Percentiles rank a stretch among this genome's conserved stretches.
Evolutionary conservation across 177 flowering plant genomes (phyloP).

Genomic region (Telopea speciosissima): DNA sequence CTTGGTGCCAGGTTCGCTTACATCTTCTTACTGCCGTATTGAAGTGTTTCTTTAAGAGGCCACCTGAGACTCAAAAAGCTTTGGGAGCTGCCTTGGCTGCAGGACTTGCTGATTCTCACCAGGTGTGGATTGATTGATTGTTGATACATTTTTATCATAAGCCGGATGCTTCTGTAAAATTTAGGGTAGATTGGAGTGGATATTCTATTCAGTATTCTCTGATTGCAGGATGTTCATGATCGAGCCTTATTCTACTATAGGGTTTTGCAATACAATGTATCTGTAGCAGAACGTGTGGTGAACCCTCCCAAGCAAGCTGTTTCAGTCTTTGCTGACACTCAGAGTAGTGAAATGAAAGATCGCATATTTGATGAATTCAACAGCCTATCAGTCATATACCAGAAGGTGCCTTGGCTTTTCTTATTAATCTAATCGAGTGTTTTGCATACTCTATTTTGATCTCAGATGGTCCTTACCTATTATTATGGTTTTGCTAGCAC

Average conservation of each 20-base stretch:
- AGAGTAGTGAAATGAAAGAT: constrained; percentile 94
- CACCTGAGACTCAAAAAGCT: constrained; percentile 93
- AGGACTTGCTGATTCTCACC: constrained; percentile 91
- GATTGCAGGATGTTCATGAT: constrained; percentile 97
- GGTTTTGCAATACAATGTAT: constrained; percentile 72
- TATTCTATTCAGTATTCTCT: constrained; percentile 13
- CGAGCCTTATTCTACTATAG: constrained; percentile 95
- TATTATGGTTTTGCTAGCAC: not conserved
- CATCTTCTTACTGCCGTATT: constrained; percentile 93
- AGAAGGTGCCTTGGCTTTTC: constrained; percentile 52
- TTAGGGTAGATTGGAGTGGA: not conserved
- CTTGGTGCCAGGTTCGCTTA: constrained; percentile 66
- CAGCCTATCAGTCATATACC: constrained; percentile 91
- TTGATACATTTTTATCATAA: not conserved
- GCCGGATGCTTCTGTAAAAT: not conserved
- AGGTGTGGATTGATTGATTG: constrained; percentile 47
- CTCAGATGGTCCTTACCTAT: not conserved
- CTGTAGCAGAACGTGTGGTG: constrained; percentile 78
- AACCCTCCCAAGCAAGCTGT: constrained; percentile 99
- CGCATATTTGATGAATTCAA: constrained; percentile 98
- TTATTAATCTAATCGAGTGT: not conserved
- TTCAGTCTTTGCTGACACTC: constrained; percentile 98
- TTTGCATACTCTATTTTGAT: not conserved
- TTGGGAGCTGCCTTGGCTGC: constrained; percentile 89
- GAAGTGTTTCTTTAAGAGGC: constrained; percentile 92